Evolutionary conservation across 1,284 basidiomycete genomes (phyloP), one percentile per base, ranked within the genome.

Genomic region (Spongispora temasekensis): DNA sequence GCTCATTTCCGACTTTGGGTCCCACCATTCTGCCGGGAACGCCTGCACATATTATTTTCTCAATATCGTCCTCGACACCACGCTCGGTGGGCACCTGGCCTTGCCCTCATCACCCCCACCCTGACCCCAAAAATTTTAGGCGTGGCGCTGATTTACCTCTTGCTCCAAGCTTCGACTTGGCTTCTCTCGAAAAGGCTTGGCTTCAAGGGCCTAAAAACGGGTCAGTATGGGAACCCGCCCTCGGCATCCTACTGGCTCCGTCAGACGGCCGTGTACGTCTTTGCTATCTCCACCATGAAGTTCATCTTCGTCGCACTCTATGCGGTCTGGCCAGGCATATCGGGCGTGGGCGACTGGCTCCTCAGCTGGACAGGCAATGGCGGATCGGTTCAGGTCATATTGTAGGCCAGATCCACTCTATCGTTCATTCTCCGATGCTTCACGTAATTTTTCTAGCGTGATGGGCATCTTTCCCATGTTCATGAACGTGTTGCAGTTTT

Each of bases 1-100:
- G 25, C 77, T 96, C 44, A 88, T 94, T 61, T 93, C 91, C 34
- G 83, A 84, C 66, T 62, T 90, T 21, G 83, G 84, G 40, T 93
- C 93, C 0, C 78, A 87, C 50, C 82, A 86, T 52, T 83, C 83
- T 2, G 79, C 87, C 19, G 84, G 85, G 55, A 96, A 97, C 73
- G 93, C 95, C 5, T 97, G 95, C 71, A 90, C 92, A 19, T 84
- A 89, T 62, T 98, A 98, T 78, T 97, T 98, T 74, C 86, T 98
- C 60, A 97, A 98, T 72, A 92, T 99, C 58, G 80, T 97, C 34
- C 82, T 98, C 63, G 97, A 99, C 76, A 98, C 96, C 21, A 98
- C 96, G 0, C 78, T 97, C 58, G 96, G 94, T 91, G 65, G 68
- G 86, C 55, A 13, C 12, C 1, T 75, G 17, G 23, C 17, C 37